phyloP scores from a whole-genome alignment of 805 yeast species.

The Candida alai region DNA sequence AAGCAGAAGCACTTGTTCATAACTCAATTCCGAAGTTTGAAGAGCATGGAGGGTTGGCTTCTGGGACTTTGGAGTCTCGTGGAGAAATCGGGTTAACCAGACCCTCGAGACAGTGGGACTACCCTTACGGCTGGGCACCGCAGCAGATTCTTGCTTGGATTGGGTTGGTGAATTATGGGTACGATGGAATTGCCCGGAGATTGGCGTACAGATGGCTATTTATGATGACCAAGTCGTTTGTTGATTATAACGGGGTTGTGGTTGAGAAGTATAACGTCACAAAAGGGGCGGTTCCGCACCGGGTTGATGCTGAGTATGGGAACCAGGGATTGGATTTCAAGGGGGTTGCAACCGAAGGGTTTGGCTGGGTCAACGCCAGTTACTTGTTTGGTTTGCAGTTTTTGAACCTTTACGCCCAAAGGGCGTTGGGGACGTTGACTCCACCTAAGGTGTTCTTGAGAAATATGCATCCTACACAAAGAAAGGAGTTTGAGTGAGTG shows the following conservation, averaged over 20 bases:
- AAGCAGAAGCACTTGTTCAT: conserved; percentile 60
- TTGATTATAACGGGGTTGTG: conserved; percentile 89
- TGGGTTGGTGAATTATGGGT: conserved; percentile 75
- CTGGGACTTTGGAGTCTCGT: conserved; percentile 73
- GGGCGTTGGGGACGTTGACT: conserved; percentile 78
- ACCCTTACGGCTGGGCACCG: conserved; percentile 98
- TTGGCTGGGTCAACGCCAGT: conserved; percentile 97
- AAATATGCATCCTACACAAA: conserved; percentile 42
- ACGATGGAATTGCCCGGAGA: conserved; percentile 57
- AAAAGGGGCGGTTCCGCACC: conserved; percentile 76
- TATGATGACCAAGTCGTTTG: conserved; percentile 85
- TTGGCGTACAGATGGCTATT: conserved; percentile 85
- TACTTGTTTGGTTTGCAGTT: conserved; percentile 68
- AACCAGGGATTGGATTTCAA: conserved; percentile 91
- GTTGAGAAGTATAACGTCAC: conserved; percentile 95
- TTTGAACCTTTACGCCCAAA: conserved; percentile 59
- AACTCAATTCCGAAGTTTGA: conserved; percentile 68
- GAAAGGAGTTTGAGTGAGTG: conserved; percentile 11
- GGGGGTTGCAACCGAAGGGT: conserved; percentile 94
- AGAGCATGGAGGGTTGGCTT: conserved; percentile 81
- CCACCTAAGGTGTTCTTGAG: conserved; percentile 63
- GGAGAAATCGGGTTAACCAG: conserved; percentile 65
- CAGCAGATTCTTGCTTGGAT: conserved; percentile 95
- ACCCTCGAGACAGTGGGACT: conserved; percentile 97
- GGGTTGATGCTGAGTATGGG: conserved; percentile 94